Base-by-base conservation (phyloP, 371 early-diverging fungal genomes). In the Rhizopus arrhizus region DNA sequence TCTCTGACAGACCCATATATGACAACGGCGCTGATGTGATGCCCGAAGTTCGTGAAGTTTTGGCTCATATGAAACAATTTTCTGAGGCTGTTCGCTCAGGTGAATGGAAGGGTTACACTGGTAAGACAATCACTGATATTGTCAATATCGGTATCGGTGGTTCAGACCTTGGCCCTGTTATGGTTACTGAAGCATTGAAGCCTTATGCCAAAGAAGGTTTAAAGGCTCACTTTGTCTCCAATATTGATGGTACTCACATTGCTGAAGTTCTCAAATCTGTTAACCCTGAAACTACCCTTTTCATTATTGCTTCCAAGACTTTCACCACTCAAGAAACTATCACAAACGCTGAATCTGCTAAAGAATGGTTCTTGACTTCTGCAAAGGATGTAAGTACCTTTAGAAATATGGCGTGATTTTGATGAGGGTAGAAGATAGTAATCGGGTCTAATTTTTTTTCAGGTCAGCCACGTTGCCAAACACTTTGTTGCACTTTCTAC, bases 141-240 rank as follows among this genome's bases (percentile, higher is more conserved):
- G 95, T 99, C 71, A 98, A 98, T 84, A 98, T 99, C 75, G 99
- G 99, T 71, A 99, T 99, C 70, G 99, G 99, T 70, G 99, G 99
- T 69, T 96, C 97, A n/a, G 99, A 99, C 78, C 86, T 99, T 49
- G 99, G 99, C 34, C 99, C 99, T 16, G 94, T 96, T 59, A 96
- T 99, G 96, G 98, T 97, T 34, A 95, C 95, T 29, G 95, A 97
- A 77, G 97, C 99, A 8, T 81, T 99, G 68, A 92, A 95, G 84
- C 91, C 89, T 34, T 98, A 95, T 80, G 87, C 91, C 49, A 75
- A 89, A 53, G 69, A 83, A 49, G 91, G 86, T 3, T 77, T 95
- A 49, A 81, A 80, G 65, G 91, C 91, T 31, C 95, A 97, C 78
- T 99, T 95, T 84, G 96, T 99, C 46, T 94, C 95, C 68, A 99